phyloP scores from a whole-genome alignment of 257 asterid species.

The Apocynum venetum region DNA sequence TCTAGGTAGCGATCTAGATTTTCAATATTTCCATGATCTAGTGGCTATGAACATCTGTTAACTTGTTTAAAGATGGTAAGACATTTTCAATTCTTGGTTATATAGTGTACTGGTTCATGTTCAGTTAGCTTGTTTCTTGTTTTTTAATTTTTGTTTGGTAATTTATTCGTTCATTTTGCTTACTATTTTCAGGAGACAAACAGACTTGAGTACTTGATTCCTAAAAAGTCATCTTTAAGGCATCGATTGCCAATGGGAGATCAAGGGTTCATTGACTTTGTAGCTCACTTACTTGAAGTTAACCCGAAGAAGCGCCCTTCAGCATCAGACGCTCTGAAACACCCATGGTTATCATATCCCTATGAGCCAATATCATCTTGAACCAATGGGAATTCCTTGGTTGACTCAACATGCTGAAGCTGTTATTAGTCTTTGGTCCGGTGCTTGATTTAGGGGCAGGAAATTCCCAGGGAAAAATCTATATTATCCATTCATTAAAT shows the following conservation, averaged over 20 bases:
- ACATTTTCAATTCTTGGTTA: neutral
- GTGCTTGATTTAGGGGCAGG: constrained; percentile 18
- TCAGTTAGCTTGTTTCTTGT: neutral
- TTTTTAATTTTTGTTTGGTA: neutral
- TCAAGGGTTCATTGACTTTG: constrained; percentile 92
- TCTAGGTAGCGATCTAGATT: neutral
- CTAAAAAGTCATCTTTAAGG: constrained; percentile 89
- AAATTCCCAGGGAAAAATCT: constrained; percentile 8
- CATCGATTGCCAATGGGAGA: constrained; percentile 98
- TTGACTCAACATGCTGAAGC: constrained; percentile 11
- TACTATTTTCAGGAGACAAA: constrained; percentile 59
- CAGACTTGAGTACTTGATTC: constrained; percentile 85
- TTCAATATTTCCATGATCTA: neutral
- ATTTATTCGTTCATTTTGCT: neutral
- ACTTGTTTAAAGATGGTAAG: neutral
- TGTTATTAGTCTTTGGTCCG: constrained; percentile 1
- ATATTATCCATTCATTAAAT: constrained; percentile 9
- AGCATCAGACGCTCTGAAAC: constrained; percentile 87
- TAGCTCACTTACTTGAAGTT: constrained; percentile 75
- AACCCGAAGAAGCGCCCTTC: constrained; percentile 86
- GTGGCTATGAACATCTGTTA: neutral
- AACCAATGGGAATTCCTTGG: constrained; percentile 14
- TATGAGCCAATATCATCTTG: constrained; percentile 94
- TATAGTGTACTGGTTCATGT: neutral
- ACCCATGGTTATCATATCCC: constrained; percentile 95